Conservation (phyloP, 768 basidiomycete genomes). For the Suillus hirtellus region DNA sequence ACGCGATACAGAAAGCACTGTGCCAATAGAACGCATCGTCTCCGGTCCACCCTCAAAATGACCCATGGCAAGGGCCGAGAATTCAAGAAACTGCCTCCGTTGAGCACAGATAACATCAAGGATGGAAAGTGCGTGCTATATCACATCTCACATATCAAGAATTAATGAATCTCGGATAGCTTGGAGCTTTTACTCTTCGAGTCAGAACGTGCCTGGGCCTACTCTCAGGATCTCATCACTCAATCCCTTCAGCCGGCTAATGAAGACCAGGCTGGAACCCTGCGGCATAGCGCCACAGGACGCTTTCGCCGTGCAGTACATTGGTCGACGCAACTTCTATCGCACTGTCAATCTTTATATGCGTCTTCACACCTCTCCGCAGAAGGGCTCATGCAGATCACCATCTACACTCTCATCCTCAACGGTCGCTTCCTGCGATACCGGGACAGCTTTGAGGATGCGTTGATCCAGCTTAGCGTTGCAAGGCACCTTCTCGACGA, state of each 20-base stretch:
- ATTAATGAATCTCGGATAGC: slow-evolving; percentile 36
- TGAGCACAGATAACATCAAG: slow-evolving; percentile 69
- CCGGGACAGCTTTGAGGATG: slow-evolving; percentile 73
- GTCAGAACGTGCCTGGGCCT: slow-evolving; percentile 89
- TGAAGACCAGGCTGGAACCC: slow-evolving; percentile 49
- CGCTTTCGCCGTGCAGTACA: slow-evolving; percentile 78
- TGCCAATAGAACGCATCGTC: slow-evolving; percentile 83
- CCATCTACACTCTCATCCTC: slow-evolving; percentile 76
- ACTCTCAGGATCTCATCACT: slow-evolving; percentile 75
- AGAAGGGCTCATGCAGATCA: slow-evolving; percentile 64
- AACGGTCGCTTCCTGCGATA: slow-evolving; percentile 83
- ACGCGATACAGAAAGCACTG: slow-evolving; percentile 92
- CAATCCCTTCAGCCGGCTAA: slow-evolving; percentile 54
- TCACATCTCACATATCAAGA: not conserved
- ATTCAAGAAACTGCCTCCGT: slow-evolving; percentile 78
- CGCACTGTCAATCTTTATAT: slow-evolving; percentile 68
- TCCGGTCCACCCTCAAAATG: slow-evolving; percentile 81
- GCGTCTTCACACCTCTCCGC: slow-evolving; percentile 52
- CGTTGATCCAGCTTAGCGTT: slow-evolving; percentile 73
- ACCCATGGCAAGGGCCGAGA: slow-evolving; percentile 89
- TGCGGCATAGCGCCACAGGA: slow-evolving; percentile 74
- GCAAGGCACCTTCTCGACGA: slow-evolving; percentile 74
- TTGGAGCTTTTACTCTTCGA: slow-evolving; percentile 86
- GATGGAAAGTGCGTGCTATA: slow-evolving; percentile 76
- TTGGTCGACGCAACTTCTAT: slow-evolving; percentile 77